phyloP scores from a whole-genome alignment of 441 rosid species.

The Gossypium davidsonii region DNA sequence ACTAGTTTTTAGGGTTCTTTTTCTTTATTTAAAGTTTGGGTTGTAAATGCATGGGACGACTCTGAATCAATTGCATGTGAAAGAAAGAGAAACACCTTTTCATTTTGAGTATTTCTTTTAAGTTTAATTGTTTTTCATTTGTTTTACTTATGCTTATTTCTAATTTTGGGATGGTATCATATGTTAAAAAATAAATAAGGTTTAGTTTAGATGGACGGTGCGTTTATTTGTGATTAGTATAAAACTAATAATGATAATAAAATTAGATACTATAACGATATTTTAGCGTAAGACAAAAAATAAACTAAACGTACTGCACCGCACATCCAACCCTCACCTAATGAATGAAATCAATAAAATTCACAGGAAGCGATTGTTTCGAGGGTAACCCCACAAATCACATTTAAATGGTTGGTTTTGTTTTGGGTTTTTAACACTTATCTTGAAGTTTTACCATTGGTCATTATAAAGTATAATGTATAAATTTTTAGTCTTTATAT shows the following conservation, averaged over 20 bases:
- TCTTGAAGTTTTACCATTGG: too few species aligned
- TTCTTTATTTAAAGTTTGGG: neutral
- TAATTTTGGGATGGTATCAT: neutral
- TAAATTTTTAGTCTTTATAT: too few species aligned
- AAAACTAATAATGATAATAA: accelerated
- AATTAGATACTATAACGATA: too few species aligned
- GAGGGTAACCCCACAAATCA: too few species aligned
- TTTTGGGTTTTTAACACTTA: too few species aligned
- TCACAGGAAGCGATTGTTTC: too few species aligned
- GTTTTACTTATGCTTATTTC: neutral
- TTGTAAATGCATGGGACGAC: neutral
- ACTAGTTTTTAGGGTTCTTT: too few species aligned
- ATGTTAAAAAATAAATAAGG: too few species aligned
- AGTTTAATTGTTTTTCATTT: neutral
- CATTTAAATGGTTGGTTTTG: too few species aligned
- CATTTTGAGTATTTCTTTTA: neutral
- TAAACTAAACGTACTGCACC: accelerated
- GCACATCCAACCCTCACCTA: accelerated
- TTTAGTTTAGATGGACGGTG: accelerated
- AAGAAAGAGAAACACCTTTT: neutral
- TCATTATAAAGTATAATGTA: too few species aligned
- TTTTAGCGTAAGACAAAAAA: too few species aligned
- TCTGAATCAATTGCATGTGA: neutral
- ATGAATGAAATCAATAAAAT: too few species aligned
- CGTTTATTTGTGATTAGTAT: accelerated